A percentile compares a stretch with the other conserved stretches of the same genome.
Evolutionary conservation across 352 stramenopile genomes (phyloP).

Genomic region (Phytopythium oedochilum): DNA sequence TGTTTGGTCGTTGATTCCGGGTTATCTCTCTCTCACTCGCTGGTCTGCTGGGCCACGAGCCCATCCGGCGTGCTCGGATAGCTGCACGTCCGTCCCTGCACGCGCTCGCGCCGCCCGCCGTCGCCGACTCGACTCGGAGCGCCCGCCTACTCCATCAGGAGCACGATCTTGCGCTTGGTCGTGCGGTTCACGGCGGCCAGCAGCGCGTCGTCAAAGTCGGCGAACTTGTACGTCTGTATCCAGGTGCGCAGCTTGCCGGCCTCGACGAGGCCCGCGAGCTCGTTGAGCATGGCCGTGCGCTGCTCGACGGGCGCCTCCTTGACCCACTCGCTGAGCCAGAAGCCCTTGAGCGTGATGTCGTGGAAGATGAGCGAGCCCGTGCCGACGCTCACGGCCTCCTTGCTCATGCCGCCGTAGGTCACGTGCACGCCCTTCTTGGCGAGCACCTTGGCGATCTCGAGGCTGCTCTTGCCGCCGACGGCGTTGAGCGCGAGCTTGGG

Average conservation of each 20-base stretch:
- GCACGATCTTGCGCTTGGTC: slow-evolving; percentile 81
- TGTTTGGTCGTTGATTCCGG: slow-evolving; percentile 24
- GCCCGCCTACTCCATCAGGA: slow-evolving; percentile 69
- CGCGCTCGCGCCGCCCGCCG: not conserved
- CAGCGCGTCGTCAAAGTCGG: slow-evolving; percentile 77
- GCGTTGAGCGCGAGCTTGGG: slow-evolving; percentile 85
- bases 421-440: slow-evolving; percentile 75
- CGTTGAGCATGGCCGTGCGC: slow-evolving; percentile 56
- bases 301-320: slow-evolving; percentile 59
- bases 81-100: not conserved
- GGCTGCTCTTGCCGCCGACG: slow-evolving; percentile 64
- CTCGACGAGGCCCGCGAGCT: slow-evolving; percentile 65
- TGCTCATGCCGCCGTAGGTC: slow-evolving; percentile 80
- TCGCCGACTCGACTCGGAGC: not conserved
- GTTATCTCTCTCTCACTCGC: slow-evolving; percentile 3
- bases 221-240: slow-evolving; percentile 87
- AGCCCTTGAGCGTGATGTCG: slow-evolving; percentile 85
- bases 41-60: not conserved
- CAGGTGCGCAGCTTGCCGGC: slow-evolving; percentile 73
- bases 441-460: slow-evolving; percentile 64
- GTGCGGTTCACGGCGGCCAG: slow-evolving; percentile 65
- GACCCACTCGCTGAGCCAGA: slow-evolving; percentile 85
- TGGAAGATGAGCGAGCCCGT: slow-evolving; percentile 81
- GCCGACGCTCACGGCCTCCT: slow-evolving; percentile 59
- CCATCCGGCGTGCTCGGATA: not conserved